A percentile compares a stretch with the other conserved stretches of the same genome.
Evolutionary conservation across 257 asterid species (phyloP).

Genomic region (Solanum bukasovii): DNA sequence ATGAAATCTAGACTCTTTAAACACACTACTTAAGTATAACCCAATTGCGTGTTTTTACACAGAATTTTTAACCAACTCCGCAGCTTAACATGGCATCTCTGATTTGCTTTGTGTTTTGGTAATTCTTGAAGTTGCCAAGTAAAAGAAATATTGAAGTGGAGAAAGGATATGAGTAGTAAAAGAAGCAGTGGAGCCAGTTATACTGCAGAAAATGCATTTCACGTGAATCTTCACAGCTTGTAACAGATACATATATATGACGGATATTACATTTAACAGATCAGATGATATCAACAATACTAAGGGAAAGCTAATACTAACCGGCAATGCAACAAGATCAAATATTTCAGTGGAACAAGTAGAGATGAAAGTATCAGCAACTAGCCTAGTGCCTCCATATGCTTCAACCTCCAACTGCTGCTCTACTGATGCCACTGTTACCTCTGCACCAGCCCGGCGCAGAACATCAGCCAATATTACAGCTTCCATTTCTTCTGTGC

Average conservation of each 20-base stretch:
- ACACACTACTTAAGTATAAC: background rate
- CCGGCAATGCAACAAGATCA: slow-evolving; percentile 83
- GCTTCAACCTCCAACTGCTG: slow-evolving; percentile 70
- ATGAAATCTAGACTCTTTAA: background rate
- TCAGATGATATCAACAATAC: background rate
- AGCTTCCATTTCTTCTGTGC: slow-evolving; percentile 95
- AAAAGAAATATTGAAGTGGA: background rate
- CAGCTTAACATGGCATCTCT: background rate
- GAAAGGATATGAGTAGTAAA: background rate
- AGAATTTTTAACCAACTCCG: background rate
- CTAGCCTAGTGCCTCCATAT: slow-evolving; percentile 69
- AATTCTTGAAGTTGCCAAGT: background rate
- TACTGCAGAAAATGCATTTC: background rate
- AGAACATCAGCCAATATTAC: slow-evolving; percentile 66
- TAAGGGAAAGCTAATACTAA: slow-evolving; percentile 13
- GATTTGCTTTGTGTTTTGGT: background rate
- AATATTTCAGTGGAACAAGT: slow-evolving; percentile 49
- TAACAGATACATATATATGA: background rate
- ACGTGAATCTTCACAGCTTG: background rate
- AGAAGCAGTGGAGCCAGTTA: background rate
- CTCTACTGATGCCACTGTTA: slow-evolving; percentile 91
- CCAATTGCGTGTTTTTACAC: background rate
- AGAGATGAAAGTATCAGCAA: slow-evolving; percentile 63
- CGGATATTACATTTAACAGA: background rate
- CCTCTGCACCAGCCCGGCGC: slow-evolving; percentile 87